Conservation (phyloP, 2,329 filamentous ascomycete genomes). For the Cercospora nicotianae region DNA sequence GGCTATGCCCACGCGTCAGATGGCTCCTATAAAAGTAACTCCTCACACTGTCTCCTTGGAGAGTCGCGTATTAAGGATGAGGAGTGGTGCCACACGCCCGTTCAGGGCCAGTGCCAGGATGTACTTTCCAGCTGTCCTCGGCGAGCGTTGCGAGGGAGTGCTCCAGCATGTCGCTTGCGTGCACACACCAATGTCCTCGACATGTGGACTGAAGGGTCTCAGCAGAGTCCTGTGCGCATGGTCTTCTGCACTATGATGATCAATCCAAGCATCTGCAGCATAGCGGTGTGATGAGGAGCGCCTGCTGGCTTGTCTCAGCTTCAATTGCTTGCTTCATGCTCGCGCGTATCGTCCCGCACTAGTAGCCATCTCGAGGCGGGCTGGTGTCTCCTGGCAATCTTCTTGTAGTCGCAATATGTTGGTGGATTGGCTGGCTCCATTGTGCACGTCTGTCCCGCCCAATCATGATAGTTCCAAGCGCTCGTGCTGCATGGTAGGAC, state of each 20-base stretch:
- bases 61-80: background rate
- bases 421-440: background rate
- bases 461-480: background rate
- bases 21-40: background rate
- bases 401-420: background rate
- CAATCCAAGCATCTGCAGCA: background rate
- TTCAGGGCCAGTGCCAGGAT: background rate
- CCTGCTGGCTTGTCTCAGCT: background rate
- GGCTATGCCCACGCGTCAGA: background rate
- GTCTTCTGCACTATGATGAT: background rate
- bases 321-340: background rate
- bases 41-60: background rate
- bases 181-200: background rate
- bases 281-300: background rate
- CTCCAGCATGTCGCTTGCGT: background rate
- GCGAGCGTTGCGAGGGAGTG: background rate
- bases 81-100: background rate
- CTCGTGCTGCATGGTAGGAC: background rate
- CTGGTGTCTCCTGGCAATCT: background rate
- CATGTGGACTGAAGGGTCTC: background rate
- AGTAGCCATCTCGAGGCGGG: background rate
- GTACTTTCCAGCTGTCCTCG: background rate
- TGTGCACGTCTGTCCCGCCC: background rate
- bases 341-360: background rate
- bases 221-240: background rate